Conservation (phyloP, 2,329 filamentous ascomycete genomes). For the Claviceps sp. region DNA sequence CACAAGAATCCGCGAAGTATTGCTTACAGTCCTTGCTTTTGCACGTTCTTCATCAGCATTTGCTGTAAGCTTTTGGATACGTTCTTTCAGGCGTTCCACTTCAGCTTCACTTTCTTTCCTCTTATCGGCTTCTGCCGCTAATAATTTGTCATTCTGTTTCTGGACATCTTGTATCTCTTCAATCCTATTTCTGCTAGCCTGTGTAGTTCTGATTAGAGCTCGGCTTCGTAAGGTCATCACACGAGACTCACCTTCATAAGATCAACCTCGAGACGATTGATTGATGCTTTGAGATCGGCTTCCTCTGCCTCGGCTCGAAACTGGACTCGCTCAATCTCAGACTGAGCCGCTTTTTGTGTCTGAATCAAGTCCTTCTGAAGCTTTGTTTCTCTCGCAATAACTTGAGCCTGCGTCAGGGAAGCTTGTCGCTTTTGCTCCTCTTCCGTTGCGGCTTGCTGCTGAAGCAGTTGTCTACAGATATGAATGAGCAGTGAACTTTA, state of each 20-base stretch:
- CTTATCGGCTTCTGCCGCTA: constrained; percentile 23
- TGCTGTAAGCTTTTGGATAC: constrained; percentile 11
- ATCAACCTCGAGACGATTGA: constrained; percentile 49
- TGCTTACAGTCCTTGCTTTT: constrained; percentile 15
- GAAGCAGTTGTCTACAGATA: constrained; percentile 1
- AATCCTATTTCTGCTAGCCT: constrained; percentile 46
- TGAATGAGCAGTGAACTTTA: background rate
- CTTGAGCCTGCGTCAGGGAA: constrained; percentile 7
- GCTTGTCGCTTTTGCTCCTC: constrained; percentile 13
- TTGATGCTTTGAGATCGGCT: constrained; percentile 46
- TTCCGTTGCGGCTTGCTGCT: constrained; percentile 15
- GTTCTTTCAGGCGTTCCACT: constrained; percentile 14
- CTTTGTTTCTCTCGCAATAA: constrained; percentile 13
- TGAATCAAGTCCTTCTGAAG: constrained; percentile 27
- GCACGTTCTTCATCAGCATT: constrained; percentile 11
- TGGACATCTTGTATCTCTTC: constrained; percentile 46
- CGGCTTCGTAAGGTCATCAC: background rate
- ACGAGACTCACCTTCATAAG: constrained; percentile 37
- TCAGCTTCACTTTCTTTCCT: constrained; percentile 14
- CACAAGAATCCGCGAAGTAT: background rate
- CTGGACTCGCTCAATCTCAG: constrained; percentile 34
- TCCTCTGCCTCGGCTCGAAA: constrained; percentile 45
- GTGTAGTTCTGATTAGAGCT: constrained; percentile 3
- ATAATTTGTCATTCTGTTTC: constrained; percentile 19
- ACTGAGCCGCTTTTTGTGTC: constrained; percentile 32